Base-by-base conservation (phyloP, 2,329 filamentous ascomycete genomes). In the Thermoascus crustaceus region DNA sequence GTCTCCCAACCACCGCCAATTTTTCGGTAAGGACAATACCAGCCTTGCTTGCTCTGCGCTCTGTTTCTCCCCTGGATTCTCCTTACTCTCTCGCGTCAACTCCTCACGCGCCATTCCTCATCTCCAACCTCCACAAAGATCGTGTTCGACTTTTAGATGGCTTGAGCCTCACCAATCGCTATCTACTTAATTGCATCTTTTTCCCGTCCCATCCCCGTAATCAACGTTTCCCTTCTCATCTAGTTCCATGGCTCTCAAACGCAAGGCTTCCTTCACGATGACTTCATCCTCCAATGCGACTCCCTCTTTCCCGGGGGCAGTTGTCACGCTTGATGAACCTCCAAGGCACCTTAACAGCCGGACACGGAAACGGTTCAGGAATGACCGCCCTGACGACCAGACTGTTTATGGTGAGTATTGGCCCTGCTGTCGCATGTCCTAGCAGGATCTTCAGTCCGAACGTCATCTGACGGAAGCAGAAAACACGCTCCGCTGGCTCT, bases 291-390 rank as follows among this genome's bases (percentile, higher is more conserved):
- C 61, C 22, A 60, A 58, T 51, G 37, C 45, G 39, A 31, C 51
- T 35, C 42, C 38, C 43, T 41, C 46, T 31, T 27, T 39, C 21
- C 32, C 45, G 23, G 51, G 52, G 30, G 43, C 39, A 20, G 45
- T 48, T 33, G 49, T 57, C 45, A 52, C 46, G 18, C 47, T 54
- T 41, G 48, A 55, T 25, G 57, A 60, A 34, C 48, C 46, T 11
- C 53, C 58, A 11, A 55, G 51, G 48, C 57, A 76, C 45, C 64
- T 76, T 29, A 66, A 71, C 45, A 69, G 67, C 41, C 69, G 76
- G 11, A 80, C 76, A 37, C 64, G 70, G 40, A 80, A 80, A 55
- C 60, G 76, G 21, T 67, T 72, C 44, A 65, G 75, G 39, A 69
- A 78, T 51, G 69, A 72, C 47, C 64, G 75, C 29, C 76, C 75